Conservation (phyloP, 75 land plant species). For the Cunninghamia lanceolata region DNA sequence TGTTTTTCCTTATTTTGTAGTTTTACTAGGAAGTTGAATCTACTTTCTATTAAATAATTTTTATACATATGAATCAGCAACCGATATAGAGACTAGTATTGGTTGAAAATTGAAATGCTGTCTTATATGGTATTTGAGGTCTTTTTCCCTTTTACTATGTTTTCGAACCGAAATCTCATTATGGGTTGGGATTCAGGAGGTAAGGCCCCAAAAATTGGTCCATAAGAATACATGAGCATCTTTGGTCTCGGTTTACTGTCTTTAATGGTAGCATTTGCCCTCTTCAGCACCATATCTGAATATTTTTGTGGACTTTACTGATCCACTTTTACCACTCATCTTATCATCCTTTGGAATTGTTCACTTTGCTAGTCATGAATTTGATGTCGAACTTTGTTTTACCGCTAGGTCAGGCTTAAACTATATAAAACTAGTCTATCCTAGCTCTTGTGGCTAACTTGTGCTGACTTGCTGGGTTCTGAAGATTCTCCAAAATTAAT, state of each 20-base stretch:
- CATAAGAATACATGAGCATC: too few species aligned
- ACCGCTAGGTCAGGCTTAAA: neutral
- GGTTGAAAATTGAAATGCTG: too few species aligned
- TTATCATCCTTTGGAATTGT: neutral
- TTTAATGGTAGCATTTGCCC: neutral
- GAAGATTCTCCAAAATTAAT: neutral
- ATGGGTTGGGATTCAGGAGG: neutral
- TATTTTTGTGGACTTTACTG: neutral
- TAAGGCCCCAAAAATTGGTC: neutral
- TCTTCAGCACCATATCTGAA: neutral
- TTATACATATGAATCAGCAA: too few species aligned
- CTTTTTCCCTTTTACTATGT: neutral
- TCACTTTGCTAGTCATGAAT: neutral
- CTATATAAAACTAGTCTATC: neutral
- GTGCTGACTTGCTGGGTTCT: neutral
- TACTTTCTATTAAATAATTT: too few species aligned
- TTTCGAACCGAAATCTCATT: neutral
- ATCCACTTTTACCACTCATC: neutral
- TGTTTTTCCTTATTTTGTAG: conserved; percentile 41
- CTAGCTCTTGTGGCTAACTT: neutral
- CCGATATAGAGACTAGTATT: too few species aligned
- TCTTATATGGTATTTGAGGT: neutral
- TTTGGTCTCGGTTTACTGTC: neutral
- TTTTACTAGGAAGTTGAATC: too few species aligned
- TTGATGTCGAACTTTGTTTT: neutral